Base-by-base conservation (phyloP, 352 stramenopile genomes). In the Globisporangium radiosum region DNA sequence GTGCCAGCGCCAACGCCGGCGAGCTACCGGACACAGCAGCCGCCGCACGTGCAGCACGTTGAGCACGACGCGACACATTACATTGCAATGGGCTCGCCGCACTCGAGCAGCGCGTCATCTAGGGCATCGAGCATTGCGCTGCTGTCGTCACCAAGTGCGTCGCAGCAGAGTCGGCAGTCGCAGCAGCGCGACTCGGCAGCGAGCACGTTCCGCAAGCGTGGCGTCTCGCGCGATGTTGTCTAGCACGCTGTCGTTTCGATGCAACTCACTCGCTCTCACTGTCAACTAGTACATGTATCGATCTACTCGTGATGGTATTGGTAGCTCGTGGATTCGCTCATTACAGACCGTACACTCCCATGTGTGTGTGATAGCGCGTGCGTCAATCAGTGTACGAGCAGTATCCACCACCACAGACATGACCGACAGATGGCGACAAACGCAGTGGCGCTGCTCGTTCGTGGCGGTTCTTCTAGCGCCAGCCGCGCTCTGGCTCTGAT, bases 41-140 rank as follows among this genome's bases (percentile, higher is more conserved):
- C 54, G 25, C 52, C 53, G 0, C 57, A 71, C n/a, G 70, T 80
- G 57, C 53, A 60, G 36, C n/a, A 37, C n/a, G 42, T 40, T 9
- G 15, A 42, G 11, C 11, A n/a, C 25, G 13, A 44, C 44, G 13
- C 45, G 44, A 36, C 43, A 2, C 57, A 73, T n/a, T 75, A 72
- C 62, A 71, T 70, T 5, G 68, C 68, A 15, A 72, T 88, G 75
- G 77, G 68, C 47, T 90, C 81, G n/a, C 81, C 78, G 39, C 69
- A 77, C 36, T 81, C 73, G 38, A 68, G 75, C 36, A 80, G 71
- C 33, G 59, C 69, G 5, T 60, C 82, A 25, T 90, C 80, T 39
- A 69, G 69, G 52, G 70, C 65, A 5, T 88, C 78, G 11, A 88
- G 78, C 52, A 85, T 90, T 52, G 81, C 78, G 44, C 51, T 90